Evolutionary conservation across 257 asterid species (phyloP).

Genomic region (Primulina tabacum): DNA sequence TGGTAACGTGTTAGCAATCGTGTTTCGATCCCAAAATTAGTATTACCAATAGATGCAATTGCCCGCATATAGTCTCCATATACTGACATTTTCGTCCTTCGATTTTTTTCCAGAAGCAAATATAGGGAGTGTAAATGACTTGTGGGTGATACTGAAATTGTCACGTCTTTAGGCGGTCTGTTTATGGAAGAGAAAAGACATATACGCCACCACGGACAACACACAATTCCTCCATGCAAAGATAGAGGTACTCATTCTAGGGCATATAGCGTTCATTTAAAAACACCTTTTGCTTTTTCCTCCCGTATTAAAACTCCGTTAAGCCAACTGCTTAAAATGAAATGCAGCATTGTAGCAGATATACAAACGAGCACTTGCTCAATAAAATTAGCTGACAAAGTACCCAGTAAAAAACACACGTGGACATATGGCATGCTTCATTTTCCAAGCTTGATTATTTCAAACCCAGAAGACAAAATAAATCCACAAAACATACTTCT

Average conservation of each 20-base stretch:
- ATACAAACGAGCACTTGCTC: too few species aligned
- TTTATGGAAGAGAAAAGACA: neutral
- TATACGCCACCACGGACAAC: neutral
- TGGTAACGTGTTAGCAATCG: neutral
- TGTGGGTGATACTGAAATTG: neutral
- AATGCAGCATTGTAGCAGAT: too few species aligned
- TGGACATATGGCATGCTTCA: neutral
- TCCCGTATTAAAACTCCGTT: neutral
- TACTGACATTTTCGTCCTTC: neutral
- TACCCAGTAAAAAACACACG: neutral
- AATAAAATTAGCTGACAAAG: constrained; percentile 1
- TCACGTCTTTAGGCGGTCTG: neutral
- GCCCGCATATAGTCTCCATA: neutral
- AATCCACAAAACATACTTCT: too few species aligned
- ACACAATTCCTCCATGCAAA: neutral
- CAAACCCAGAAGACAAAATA: too few species aligned
- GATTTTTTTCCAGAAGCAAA: neutral
- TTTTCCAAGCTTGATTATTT: too few species aligned
- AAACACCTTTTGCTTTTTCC: neutral
- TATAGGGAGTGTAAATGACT: neutral
- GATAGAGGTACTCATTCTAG: neutral
- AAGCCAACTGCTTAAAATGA: neutral
- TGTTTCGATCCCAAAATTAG: neutral
- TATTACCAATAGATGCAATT: neutral
- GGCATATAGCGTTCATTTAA: neutral